Evolutionary conservation across 2,329 filamentous ascomycete species (phyloP).

Genomic region (Pleoardoris graminearum): DNA sequence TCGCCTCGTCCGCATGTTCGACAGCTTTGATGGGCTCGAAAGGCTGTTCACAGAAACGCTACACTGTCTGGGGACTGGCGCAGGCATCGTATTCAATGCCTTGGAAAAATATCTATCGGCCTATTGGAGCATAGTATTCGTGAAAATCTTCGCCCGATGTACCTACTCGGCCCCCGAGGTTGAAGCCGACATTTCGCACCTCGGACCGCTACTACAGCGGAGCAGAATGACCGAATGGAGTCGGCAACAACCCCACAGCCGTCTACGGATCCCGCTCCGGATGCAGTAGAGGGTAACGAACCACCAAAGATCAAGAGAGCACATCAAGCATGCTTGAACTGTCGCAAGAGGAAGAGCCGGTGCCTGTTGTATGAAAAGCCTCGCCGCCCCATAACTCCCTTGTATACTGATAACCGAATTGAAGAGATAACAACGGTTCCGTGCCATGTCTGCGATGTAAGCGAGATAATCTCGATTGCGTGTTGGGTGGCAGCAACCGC

Average conservation of each 20-base stretch:
- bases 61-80: background rate
- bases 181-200: constrained; percentile 10
- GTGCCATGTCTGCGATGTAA: constrained; percentile 62
- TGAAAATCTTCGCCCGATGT: constrained; percentile 1
- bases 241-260: constrained; percentile 16
- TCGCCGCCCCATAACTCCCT: background rate
- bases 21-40: background rate
- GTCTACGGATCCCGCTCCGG: constrained; percentile 10
- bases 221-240: constrained; percentile 25
- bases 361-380: constrained; percentile 41
- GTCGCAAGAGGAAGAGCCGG: constrained; percentile 45
- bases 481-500: constrained; percentile 62
- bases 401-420: constrained; percentile 4
- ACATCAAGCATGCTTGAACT: constrained; percentile 38
- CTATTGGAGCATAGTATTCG: background rate
- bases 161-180: constrained; percentile 2
- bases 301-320: constrained; percentile 28
- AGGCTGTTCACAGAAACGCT: background rate
- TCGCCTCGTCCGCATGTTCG: background rate
- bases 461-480: constrained; percentile 61
- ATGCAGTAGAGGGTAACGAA: constrained; percentile 13
- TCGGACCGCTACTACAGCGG: constrained; percentile 14
- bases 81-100: background rate
- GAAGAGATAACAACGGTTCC: constrained; percentile 52
- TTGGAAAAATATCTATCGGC: background rate